These are phyloP conservation scores for Mucor piriformis DNA, from an alignment of 371 early-diverging fungal genomes.

Conservation along the genomic window DNA sequence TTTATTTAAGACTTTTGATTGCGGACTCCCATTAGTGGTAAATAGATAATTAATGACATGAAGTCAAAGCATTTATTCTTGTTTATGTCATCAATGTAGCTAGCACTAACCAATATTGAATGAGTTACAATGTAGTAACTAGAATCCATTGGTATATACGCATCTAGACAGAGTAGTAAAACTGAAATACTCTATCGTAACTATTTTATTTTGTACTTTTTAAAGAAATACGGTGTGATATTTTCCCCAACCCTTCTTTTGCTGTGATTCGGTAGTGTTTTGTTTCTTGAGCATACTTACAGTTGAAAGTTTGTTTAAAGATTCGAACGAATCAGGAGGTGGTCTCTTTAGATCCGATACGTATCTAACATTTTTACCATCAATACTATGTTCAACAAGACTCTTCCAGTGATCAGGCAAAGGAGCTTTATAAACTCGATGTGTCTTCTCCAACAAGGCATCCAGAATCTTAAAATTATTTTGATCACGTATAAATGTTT, in stretches of 20 bases:
- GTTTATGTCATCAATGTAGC: no score
- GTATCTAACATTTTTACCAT: constrained; percentile 32
- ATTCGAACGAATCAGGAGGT: not conserved
- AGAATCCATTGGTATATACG: no score
- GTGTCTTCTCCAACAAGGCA: constrained; percentile 27
- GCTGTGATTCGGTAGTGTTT: not conserved
- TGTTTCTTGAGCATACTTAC: constrained; percentile 1
- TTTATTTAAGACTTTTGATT: no score
- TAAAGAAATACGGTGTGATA: constrained; percentile 8
- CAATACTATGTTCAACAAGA: constrained; percentile 23
- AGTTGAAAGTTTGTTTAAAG: not conserved
- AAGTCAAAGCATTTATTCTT: no score
- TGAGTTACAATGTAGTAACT: no score
- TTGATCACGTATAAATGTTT: constrained; percentile 33
- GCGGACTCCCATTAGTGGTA: no score
- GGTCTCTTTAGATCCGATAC: constrained; percentile 7
- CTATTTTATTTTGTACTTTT: not conserved
- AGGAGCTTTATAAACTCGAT: constrained; percentile 28
- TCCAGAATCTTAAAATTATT: constrained; percentile 46
- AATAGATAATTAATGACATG: no score
- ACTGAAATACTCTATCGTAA: no score
- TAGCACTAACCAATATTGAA: no score
- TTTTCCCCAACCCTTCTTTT: constrained; percentile 9
- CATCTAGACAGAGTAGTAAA: no score
- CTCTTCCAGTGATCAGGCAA: constrained; percentile 20